Evolutionary conservation across 371 early-diverging fungal genomes (phyloP).

Genomic region (Zychaea mexicana): DNA sequence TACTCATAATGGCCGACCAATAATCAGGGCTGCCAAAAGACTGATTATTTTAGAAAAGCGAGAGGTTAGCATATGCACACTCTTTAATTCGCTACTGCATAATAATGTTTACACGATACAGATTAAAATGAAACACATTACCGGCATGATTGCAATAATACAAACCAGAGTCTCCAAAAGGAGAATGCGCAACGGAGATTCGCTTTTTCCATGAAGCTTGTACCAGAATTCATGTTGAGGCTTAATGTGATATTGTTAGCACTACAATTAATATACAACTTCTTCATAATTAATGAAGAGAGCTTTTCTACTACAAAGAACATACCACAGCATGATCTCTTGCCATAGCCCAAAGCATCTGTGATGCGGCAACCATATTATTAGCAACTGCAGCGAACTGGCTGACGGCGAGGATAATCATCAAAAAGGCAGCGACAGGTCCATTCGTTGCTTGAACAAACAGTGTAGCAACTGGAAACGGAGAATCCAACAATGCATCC

Average conservation of each 20-base stretch:
- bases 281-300: too few relatives aligned
- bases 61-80: too few relatives aligned
- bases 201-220: slow-evolving; percentile 20
- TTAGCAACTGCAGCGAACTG: slow-evolving; percentile 27
- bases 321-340: slow-evolving; percentile 18
- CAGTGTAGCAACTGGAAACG: slow-evolving; percentile 24
- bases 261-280: not conserved
- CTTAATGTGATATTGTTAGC: not conserved
- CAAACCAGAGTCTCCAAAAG: slow-evolving; percentile 15
- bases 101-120: too few relatives aligned
- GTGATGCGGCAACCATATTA: slow-evolving; percentile 14
- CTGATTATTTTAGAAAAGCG: too few relatives aligned
- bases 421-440: slow-evolving; percentile 17
- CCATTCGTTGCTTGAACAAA: slow-evolving; percentile 21
- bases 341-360: slow-evolving; percentile 26
- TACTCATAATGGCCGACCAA: slow-evolving; percentile 29
- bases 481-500: slow-evolving; percentile 18
- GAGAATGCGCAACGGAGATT: slow-evolving; percentile 23
- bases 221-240: slow-evolving; percentile 25
- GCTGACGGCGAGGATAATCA: slow-evolving; percentile 21
- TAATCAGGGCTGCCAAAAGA: slow-evolving; percentile 24
- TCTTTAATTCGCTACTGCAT: too few relatives aligned
- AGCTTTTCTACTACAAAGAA: too few relatives aligned
- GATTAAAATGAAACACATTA: too few relatives aligned
- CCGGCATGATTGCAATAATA: slow-evolving; percentile 26